A percentile compares a stretch with the other conserved stretches of the same genome.
These are phyloP conservation scores for Lolium perenne DNA, from an alignment of 176 grass and related monocot species.

Conservation along the genomic window DNA sequence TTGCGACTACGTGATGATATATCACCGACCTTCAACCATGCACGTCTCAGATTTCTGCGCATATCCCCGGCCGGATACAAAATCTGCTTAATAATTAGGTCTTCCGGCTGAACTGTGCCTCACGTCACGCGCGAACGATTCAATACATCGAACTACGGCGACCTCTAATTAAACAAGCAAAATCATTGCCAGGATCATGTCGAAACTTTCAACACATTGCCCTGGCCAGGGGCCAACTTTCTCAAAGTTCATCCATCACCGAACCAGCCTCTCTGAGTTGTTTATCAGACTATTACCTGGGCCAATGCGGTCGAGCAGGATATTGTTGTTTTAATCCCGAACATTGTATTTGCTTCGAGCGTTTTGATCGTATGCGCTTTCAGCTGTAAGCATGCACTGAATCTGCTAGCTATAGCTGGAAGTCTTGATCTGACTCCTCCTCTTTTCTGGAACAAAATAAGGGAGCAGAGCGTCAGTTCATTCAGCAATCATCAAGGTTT, in stretches of 20 bases:
- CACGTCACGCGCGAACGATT: constrained; percentile 14
- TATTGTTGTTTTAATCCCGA: constrained; percentile 34
- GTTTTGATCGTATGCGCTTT: constrained; percentile 24
- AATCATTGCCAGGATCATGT: constrained; percentile 34
- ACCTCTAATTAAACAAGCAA: constrained; percentile 1
- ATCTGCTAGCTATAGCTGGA: constrained; percentile 1
- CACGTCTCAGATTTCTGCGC: not conserved
- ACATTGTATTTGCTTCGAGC: constrained; percentile 41
- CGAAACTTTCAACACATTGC: not conserved
- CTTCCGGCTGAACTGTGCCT: constrained; percentile 14
- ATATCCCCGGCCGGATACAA: constrained; percentile 7
- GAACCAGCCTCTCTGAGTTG: not conserved
- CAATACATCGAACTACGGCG: not conserved
- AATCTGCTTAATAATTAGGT: not conserved
- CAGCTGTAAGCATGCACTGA: constrained; percentile 36
- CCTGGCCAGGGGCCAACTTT: constrained; percentile 21
- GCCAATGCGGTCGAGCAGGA: constrained; percentile 41
- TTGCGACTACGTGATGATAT: constrained; percentile 15
- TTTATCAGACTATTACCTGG: constrained; percentile 21
- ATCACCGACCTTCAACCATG: constrained; percentile 21
- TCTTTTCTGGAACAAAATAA: not conserved
- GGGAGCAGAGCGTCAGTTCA: not conserved
- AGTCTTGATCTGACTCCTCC: not conserved
- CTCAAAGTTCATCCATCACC: not conserved
- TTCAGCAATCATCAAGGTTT: not conserved